A percentile compares a stretch with the other conserved stretches of the same genome.
phyloP scores from a whole-genome alignment of 768 basidiomycete species.

The Cystofilobasidium ferigula region DNA sequence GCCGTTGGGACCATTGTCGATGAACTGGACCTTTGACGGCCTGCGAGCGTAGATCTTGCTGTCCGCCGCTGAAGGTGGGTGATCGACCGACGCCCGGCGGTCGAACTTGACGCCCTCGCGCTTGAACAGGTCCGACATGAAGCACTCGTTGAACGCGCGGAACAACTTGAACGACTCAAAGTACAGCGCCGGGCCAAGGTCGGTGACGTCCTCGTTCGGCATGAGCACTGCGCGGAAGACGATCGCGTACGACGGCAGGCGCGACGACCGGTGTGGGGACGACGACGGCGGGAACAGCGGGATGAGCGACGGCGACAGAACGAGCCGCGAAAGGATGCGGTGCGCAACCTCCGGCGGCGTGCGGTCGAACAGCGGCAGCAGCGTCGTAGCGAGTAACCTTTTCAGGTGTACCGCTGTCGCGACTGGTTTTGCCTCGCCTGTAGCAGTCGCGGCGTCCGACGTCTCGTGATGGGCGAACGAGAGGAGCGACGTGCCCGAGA shows the following conservation, averaged over 20 bases:
- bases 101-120: conserved; percentile 23
- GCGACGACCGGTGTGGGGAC: conserved; percentile 4
- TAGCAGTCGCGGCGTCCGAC: conserved; percentile 28
- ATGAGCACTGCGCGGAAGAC: conserved; percentile 37
- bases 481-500: conserved; percentile 35
- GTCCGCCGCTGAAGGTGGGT: conserved; percentile 3
- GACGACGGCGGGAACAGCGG: conserved; percentile 32
- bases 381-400: conserved; percentile 30
- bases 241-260: conserved; percentile 34
- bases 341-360: conserved; percentile 34
- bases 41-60: conserved; percentile 25
- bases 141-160: conserved; percentile 37
- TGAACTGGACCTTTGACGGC: conserved; percentile 38
- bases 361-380: conserved; percentile 38
- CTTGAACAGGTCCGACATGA: conserved; percentile 28
- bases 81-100: not conserved
- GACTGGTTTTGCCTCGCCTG: conserved; percentile 20
- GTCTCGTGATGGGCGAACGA: conserved; percentile 30
- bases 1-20: conserved; percentile 18
- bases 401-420: conserved; percentile 26
- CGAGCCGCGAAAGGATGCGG: conserved; percentile 34
- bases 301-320: conserved; percentile 35
- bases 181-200: conserved; percentile 32
- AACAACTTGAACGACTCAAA: conserved; percentile 39
- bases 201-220: conserved; percentile 33